Conservation (phyloP, 495 filamentous ascomycete species). For the Penicillium robsamsonii region DNA sequence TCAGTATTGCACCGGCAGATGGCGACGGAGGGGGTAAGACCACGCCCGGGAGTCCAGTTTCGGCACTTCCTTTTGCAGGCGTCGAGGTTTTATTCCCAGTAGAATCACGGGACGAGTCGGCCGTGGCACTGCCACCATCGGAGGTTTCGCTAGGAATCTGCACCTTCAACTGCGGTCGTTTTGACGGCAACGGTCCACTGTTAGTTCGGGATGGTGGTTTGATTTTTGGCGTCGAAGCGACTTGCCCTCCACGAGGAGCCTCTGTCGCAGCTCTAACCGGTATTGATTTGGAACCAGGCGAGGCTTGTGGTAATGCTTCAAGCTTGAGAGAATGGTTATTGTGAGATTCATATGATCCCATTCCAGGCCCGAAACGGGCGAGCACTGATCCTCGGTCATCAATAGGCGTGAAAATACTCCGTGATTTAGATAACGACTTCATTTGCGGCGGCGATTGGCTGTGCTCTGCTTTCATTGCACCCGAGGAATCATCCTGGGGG, state of each 20-base stretch:
- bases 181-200: conserved; percentile 58
- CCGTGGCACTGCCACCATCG: conserved; percentile 72
- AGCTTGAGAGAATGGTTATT: conserved; percentile 39
- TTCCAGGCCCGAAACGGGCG: conserved; percentile 68
- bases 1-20: conserved; percentile 77
- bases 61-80: conserved; percentile 50
- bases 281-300: conserved; percentile 45
- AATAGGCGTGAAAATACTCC: conserved; percentile 96
- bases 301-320: conserved; percentile 45
- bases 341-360: conserved; percentile 45
- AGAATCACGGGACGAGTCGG: conserved; percentile 71
- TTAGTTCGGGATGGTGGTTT: conserved; percentile 76
- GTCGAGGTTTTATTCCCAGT: conserved; percentile 55
- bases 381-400: conserved; percentile 88
- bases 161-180: conserved; percentile 82
- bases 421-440: conserved; percentile 77
- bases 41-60: conserved; percentile 62
- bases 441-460: conserved; percentile 54
- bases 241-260: conserved; percentile 45
- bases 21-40: conserved; percentile 93
- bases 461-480: conserved; percentile 39
- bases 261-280: conserved; percentile 35
- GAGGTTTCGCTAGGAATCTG: conserved; percentile 91
- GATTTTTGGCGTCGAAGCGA: conserved; percentile 55
- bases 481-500: conserved; percentile 41